These are phyloP conservation scores for Fusarium oxysporum DNA, from an alignment of 2,329 filamentous ascomycete species.

Conservation along the genomic window DNA sequence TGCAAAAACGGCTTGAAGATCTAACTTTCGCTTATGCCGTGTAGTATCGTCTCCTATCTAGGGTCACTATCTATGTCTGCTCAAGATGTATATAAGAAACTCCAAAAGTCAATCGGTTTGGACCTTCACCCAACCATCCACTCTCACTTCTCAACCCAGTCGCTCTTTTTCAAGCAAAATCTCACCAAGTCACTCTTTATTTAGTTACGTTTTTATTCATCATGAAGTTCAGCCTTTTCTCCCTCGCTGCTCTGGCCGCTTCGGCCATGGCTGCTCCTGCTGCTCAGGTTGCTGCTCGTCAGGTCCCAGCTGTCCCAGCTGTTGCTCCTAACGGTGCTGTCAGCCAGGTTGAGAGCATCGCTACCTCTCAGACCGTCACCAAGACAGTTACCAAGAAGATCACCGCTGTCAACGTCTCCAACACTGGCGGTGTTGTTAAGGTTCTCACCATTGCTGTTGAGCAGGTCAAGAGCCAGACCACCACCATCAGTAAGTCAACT, in stretches of 20 bases:
- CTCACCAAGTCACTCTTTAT: conserved; percentile 30
- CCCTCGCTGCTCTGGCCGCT: conserved; percentile 14
- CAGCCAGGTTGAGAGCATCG: background rate
- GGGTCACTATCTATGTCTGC: background rate
- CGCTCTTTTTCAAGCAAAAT: conserved; percentile 15
- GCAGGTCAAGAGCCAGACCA: conserved; percentile 13
- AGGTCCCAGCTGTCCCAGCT: conserved; percentile 1
- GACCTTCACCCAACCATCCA: background rate
- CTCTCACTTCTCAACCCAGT: conserved; percentile 15
- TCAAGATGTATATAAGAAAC: conserved; percentile 9
- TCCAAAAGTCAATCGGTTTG: background rate
- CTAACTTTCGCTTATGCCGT: conserved; percentile 10
- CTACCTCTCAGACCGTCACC: conserved; percentile 9
- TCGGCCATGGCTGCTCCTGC: conserved; percentile 14
- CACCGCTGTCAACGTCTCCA: conserved; percentile 1
- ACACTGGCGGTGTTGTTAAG: conserved; percentile 23
- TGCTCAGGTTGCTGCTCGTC: background rate
- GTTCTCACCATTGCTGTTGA: conserved; percentile 21
- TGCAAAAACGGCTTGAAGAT: conserved; percentile 5
- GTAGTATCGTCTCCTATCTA: conserved; percentile 6
- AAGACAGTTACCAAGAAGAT: conserved; percentile 32
- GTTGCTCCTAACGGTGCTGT: background rate
- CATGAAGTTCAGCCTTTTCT: conserved; percentile 31
- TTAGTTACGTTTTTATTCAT: background rate
- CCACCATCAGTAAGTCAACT: conserved; percentile 6